These are phyloP conservation scores for Pichia phayaonensis DNA, from an alignment of 805 yeast genomes.

Conservation along the genomic window DNA sequence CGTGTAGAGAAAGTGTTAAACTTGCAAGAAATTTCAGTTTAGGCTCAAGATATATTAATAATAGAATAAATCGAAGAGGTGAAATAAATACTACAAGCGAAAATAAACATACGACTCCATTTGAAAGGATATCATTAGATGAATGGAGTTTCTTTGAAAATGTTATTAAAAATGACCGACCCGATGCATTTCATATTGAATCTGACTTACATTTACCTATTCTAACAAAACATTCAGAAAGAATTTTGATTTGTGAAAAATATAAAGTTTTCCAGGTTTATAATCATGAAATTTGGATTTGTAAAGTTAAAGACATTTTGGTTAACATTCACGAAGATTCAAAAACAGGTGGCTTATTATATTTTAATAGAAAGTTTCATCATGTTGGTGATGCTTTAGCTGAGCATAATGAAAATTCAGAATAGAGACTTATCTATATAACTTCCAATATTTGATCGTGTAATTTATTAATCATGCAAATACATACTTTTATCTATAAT, in stretches of 20 bases:
- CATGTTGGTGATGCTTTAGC: slow-evolving; percentile 23
- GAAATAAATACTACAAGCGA: slow-evolving; percentile 9
- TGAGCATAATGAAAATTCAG: slow-evolving; percentile 5
- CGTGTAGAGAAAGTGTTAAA: slow-evolving; percentile 43
- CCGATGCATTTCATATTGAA: slow-evolving; percentile 11
- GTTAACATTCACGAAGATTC: slow-evolving; percentile 22
- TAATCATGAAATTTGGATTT: slow-evolving; percentile 90
- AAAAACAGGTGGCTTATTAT: slow-evolving; percentile 56
- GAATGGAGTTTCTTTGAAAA: slow-evolving; percentile 32
- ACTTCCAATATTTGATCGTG: not conserved
- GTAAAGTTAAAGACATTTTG: slow-evolving; percentile 56
- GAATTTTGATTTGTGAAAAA: slow-evolving; percentile 55
- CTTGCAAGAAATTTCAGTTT: slow-evolving; percentile 60
- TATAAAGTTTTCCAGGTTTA: slow-evolving; percentile 50
- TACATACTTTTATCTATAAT: not conserved
- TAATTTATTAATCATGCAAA: not conserved
- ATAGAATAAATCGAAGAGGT: slow-evolving; percentile 10
- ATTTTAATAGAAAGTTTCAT: slow-evolving; percentile 58
- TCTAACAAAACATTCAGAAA: slow-evolving; percentile 43
- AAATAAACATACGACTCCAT: slow-evolving; percentile 42
- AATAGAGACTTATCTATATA: not conserved
- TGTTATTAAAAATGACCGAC: slow-evolving; percentile 9
- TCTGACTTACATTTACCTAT: slow-evolving; percentile 42
- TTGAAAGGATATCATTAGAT: slow-evolving; percentile 32
- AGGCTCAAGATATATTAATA: slow-evolving; percentile 45